Conservation (phyloP, 1,284 basidiomycete species). For the Rhodotorula sp. region DNA sequence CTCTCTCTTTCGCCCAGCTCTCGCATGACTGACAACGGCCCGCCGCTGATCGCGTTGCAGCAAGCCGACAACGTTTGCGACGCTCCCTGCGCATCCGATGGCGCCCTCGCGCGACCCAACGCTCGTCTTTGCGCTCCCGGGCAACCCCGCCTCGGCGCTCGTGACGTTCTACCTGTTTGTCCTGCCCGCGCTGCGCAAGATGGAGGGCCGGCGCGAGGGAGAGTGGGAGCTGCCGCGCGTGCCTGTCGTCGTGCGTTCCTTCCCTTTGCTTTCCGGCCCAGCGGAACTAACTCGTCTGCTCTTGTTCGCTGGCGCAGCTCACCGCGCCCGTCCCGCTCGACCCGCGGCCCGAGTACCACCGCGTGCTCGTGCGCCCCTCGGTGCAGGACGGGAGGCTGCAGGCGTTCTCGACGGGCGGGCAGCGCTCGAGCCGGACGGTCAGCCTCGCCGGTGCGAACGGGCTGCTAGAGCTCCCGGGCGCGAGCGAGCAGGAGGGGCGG, state of each 20-base stretch:
- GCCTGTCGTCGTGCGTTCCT: constrained; percentile 62
- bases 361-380: constrained; percentile 62
- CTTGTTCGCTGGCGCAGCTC: constrained; percentile 54
- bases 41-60: constrained; percentile 58
- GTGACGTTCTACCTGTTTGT: constrained; percentile 86
- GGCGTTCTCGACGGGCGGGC: constrained; percentile 79
- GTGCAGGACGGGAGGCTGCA: constrained; percentile 52
- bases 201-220: constrained; percentile 67
- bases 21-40: constrained; percentile 49
- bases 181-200: constrained; percentile 69
- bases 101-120: constrained; percentile 53
- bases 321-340: constrained; percentile 66
- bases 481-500: constrained; percentile 52
- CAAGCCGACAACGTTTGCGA: constrained; percentile 85
- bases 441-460: constrained; percentile 77
- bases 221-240: constrained; percentile 66
- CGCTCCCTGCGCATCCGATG: constrained; percentile 56
- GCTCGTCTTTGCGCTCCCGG: constrained; percentile 78
- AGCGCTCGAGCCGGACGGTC: constrained; percentile 74
- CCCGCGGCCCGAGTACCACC: constrained; percentile 76
- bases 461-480: constrained; percentile 66
- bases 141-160: constrained; percentile 85
- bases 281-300: background rate
- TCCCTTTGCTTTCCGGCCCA: background rate
- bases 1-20: background rate